These are phyloP conservation scores for Curvularia sp. DNA, from an alignment of 2,329 filamentous ascomycete species.

Conservation along the genomic window DNA sequence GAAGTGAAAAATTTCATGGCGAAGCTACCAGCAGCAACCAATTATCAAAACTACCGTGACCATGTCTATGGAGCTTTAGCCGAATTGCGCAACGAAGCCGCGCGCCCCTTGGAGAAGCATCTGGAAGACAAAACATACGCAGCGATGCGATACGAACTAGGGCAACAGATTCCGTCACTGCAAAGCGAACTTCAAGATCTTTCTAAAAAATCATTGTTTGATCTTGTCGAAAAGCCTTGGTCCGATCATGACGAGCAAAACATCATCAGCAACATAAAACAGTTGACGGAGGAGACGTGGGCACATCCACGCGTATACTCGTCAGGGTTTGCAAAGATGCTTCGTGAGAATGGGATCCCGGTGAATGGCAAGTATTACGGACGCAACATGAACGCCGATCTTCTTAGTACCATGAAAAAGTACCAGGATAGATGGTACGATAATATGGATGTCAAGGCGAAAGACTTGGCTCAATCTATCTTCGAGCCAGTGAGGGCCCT, in stretches of 20 bases:
- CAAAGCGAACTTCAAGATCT: neutral
- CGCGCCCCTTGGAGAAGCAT: conserved; percentile 9
- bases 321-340: conserved; percentile 17
- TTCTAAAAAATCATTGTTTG: neutral
- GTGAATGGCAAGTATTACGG: conserved; percentile 11
- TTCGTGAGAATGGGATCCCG: conserved; percentile 21
- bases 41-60: conserved; percentile 9
- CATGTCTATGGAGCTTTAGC: conserved; percentile 18
- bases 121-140: conserved; percentile 13
- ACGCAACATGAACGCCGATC: conserved; percentile 18
- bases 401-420: conserved; percentile 4
- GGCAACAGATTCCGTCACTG: neutral
- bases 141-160: conserved; percentile 12
- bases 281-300: neutral
- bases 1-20: conserved; percentile 14
- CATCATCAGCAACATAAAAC: neutral
- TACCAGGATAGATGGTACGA: conserved; percentile 12
- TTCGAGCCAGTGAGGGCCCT: conserved; percentile 1
- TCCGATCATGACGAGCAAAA: neutral
- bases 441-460: neutral
- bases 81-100: neutral
- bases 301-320: conserved; percentile 8
- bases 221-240: conserved; percentile 4
- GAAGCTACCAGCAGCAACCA: conserved; percentile 11
- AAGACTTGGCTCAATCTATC: conserved; percentile 3